Base-by-base conservation (phyloP, 495 filamentous ascomycete species). In the Penicillium roqueforti region DNA sequence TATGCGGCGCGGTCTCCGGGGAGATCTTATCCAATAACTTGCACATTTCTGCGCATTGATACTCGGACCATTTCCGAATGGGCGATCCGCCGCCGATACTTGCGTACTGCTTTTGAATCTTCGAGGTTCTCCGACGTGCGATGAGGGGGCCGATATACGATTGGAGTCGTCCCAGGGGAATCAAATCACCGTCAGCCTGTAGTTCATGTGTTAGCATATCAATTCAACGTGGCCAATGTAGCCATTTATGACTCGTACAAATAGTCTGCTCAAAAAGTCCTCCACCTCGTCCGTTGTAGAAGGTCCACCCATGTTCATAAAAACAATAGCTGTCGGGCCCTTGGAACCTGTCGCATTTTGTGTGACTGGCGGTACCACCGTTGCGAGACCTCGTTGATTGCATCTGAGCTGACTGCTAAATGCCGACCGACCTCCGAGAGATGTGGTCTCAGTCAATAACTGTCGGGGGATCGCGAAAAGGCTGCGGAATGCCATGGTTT, bases 271-370 rank as follows among this genome's bases (percentile, higher is more conserved):
- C n/a, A 99, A 78, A 60, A 97, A 99, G 66, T 86, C 84, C 54
- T 85, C 84, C 18, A 99, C 95, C 76, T 97, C 91, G 51, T 85
- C 78, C 10, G 85, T 83, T 6, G 87, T 96, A 13, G 90, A 90
- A 6, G 95, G 95, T 9, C 95, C 95, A 50, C 95, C 95, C 95
- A 99, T 99, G 74, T 99, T 99, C 69, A 99, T 80, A 57, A 99
- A 96, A 6, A 99, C 92, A 82, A 99, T 96, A 36, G 95, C 95
- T 0, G 95, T 99, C 5, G 84, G 84, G 1, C 84, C 84, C 65
- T 84, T 82, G 0, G 82, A 77, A 13, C 81, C 73, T 1, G 76
- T 77, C 3, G 73, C 65, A 80, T 87, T 76, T 63, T 91, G 87
- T 4, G 85, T 89, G 4, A 90, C 87, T 4, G 91, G 88, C 3